Evolutionary conservation across 1,284 basidiomycete genomes (phyloP).

Genomic region (Sanghuangporus sanghuang): DNA sequence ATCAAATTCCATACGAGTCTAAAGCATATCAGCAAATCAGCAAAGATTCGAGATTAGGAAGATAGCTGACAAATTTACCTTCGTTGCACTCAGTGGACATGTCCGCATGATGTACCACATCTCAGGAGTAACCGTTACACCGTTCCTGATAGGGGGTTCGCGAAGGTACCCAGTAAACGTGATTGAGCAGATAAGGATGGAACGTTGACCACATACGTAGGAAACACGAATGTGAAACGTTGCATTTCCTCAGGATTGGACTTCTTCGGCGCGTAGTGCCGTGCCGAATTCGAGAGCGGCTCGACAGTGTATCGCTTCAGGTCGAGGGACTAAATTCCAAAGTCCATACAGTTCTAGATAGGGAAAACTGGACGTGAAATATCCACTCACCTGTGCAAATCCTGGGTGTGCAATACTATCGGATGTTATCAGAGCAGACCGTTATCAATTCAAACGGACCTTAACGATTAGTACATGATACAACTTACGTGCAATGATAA

Average conservation of each 20-base stretch:
- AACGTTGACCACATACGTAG: constrained; percentile 13
- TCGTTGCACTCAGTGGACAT: constrained; percentile 21
- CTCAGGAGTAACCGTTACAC: constrained; percentile 18
- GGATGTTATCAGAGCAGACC: neutral
- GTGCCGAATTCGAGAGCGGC: constrained; percentile 21
- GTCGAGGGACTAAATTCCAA: constrained; percentile 19
- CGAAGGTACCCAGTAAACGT: neutral
- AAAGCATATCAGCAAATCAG: neutral
- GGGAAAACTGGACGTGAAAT: neutral
- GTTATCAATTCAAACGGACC: too few species aligned
- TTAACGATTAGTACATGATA: neutral
- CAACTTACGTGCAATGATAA: constrained; percentile 21
- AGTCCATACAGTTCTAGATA: neutral
- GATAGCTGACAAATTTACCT: constrained; percentile 2
- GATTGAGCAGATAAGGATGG: neutral
- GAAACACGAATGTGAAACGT: constrained; percentile 23
- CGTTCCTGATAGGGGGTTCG: constrained; percentile 7
- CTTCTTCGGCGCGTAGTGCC: constrained; percentile 18
- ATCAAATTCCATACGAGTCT: constrained; percentile 17
- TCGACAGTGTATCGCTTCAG: constrained; percentile 22
- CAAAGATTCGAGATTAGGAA: neutral
- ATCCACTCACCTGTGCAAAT: constrained; percentile 18
- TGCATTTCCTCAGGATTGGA: constrained; percentile 12
- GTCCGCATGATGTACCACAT: constrained; percentile 24
- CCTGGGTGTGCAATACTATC: constrained; percentile 23